These are phyloP conservation scores for Xylaria sp. DNA, from an alignment of 2,329 filamentous ascomycete genomes.

Conservation along the genomic window DNA sequence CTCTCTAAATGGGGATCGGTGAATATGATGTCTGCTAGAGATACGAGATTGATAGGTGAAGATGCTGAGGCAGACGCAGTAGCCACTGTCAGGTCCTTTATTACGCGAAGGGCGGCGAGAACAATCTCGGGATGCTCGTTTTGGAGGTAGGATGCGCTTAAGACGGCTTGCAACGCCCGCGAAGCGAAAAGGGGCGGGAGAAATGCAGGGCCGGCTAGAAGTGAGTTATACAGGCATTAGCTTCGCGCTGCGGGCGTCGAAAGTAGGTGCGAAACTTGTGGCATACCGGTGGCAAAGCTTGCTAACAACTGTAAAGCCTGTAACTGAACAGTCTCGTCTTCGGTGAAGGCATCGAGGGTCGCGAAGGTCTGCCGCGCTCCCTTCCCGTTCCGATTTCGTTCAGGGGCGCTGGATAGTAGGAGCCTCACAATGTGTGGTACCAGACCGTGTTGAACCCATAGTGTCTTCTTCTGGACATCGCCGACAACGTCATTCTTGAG, in stretches of 20 bases:
- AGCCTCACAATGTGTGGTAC: constrained; percentile 67
- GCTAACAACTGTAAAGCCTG: constrained; percentile 87
- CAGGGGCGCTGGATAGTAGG: constrained; percentile 53
- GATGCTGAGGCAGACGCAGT: constrained; percentile 65
- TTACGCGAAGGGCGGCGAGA: constrained; percentile 76
- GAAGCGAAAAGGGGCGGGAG: constrained; percentile 78
- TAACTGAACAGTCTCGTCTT: constrained; percentile 75
- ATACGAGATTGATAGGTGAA: constrained; percentile 59
- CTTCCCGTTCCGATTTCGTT: constrained; percentile 55
- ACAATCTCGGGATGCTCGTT: constrained; percentile 74
- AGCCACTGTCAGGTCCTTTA: constrained; percentile 78
- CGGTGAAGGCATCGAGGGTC: constrained; percentile 57
- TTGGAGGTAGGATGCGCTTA: constrained; percentile 74
- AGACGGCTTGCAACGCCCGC: constrained; percentile 73
- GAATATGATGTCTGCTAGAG: constrained; percentile 74
- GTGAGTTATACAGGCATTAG: constrained; percentile 31
- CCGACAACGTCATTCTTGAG: constrained; percentile 93
- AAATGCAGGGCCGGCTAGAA: constrained; percentile 80
- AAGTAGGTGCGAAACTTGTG: background rate
- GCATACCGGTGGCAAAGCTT: constrained; percentile 83
- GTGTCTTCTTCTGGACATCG: constrained; percentile 86
- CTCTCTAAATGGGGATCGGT: constrained; percentile 68
- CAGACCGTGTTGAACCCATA: constrained; percentile 77
- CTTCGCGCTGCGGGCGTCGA: constrained; percentile 26
- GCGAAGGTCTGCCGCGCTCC: constrained; percentile 50